Base-by-base conservation (phyloP, 2,329 filamentous ascomycete species). In the Aspergillus sp. region DNA sequence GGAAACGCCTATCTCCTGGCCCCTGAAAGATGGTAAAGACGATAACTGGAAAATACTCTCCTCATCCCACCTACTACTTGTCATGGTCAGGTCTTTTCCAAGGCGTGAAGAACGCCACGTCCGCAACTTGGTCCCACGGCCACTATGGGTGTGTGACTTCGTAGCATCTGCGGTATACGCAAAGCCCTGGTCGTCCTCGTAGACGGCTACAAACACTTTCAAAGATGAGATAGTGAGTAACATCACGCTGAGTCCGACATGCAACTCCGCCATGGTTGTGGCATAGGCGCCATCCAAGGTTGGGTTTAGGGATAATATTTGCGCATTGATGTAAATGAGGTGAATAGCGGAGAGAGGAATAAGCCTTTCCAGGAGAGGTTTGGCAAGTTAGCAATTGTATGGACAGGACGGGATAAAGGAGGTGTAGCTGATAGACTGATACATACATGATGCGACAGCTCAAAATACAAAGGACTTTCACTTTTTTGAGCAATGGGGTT, bases 141-240 rank as follows among this genome's bases (percentile, higher is more conserved):
- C 20, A 20, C 20, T 20, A 20, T 20, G 20, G 20, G 20, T 20
- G 20, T 20, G 20, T 20, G 20, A 20, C 20, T 20, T 20, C 20
- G 20, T 20, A 20, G 20, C 20, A 20, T 20, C 1, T 20, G 20
- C 20, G 4, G 67, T 69, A 42, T 69, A 69, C 6, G 67, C 66
- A 1, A 69, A 36, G 7, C 67, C 67, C 20, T 69, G 50, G 7
- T 68, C 64, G 16, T 70, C 69, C 14, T 70, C 65, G 20, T 72
- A 73, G 5, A 67, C 77, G 3, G 72, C 69, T 64, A 80, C 73
- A 56, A 81, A 81, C 2, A 79, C 77, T 47, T 78, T 76, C 18
- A 82, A 70, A 54, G 77, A 79, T 0, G 79, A 78, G 9, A 77
- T 73, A 0, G 75, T 78, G 16, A 76, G 74, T 18, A 78, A 72